phyloP scores from a whole-genome alignment of 192 early-diverging fungal genomes.

The Podila epigama region DNA sequence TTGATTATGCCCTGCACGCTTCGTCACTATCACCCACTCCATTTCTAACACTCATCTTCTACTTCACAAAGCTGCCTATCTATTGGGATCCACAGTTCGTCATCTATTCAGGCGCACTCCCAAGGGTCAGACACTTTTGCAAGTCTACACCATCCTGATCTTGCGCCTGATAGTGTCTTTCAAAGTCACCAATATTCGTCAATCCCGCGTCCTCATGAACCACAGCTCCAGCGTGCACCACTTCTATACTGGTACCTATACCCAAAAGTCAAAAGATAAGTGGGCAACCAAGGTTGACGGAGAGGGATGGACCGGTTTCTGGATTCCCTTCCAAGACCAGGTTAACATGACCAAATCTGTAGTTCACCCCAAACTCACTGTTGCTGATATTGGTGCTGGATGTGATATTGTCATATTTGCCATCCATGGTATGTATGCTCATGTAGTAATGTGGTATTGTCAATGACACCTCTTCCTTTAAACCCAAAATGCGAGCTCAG shows the following conservation, averaged over 20 bases:
- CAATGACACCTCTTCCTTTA: not conserved
- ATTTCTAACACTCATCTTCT: not conserved
- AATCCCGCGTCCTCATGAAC: constrained; percentile 18
- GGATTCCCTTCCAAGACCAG: constrained; percentile 44
- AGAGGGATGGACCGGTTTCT: constrained; percentile 34
- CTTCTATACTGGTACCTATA: constrained; percentile 17
- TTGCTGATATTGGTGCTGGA: constrained; percentile 22
- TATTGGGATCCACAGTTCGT: constrained; percentile 25
- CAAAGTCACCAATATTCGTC: constrained; percentile 17
- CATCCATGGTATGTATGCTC: constrained; percentile 28
- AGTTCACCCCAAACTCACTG: not conserved
- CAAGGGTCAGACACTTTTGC: constrained; percentile 23
- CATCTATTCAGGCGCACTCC: constrained; percentile 28
- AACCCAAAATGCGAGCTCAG: too few species aligned
- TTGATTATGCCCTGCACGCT: not conserved
- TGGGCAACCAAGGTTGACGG: constrained; percentile 42
- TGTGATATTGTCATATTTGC: constrained; percentile 47
- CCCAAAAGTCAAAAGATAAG: constrained; percentile 24
- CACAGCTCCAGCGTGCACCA: constrained; percentile 3
- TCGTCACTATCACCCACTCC: not conserved
- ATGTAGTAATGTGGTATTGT: not conserved
- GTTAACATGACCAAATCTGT: constrained; percentile 9
- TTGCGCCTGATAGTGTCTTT: constrained; percentile 20
- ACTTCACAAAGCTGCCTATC: constrained; percentile 3
- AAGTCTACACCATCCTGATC: constrained; percentile 9